Percentiles rank a stretch among this genome's conserved stretches.
Evolutionary conservation across 2,329 filamentous ascomycete species (phyloP).

Genomic region (Ceratocystis papillata): DNA sequence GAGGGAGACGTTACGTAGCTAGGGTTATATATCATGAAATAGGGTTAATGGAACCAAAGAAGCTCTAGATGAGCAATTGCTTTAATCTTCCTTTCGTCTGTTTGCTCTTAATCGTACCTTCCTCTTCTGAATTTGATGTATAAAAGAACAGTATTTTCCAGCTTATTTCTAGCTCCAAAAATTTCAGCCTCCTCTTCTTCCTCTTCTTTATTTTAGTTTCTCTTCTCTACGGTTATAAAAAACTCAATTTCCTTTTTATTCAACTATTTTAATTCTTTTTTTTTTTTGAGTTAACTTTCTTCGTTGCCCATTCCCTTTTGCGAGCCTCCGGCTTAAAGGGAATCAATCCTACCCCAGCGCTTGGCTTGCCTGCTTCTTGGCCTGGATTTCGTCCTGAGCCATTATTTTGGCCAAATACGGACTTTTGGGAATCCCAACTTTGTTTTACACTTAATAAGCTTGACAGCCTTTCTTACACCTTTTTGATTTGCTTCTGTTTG

Average conservation of each 20-base stretch:
- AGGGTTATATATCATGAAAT: slow-evolving; percentile 12
- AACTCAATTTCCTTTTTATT: neutral
- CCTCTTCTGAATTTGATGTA: neutral
- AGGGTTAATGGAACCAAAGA: neutral
- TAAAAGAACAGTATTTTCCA: neutral
- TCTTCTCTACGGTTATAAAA: neutral
- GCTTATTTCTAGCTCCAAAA: neutral
- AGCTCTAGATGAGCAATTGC: neutral
- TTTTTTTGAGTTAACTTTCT: slow-evolving; percentile 26
- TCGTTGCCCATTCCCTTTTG: neutral
- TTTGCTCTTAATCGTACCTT: neutral
- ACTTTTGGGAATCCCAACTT: neutral
- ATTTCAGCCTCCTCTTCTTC: neutral
- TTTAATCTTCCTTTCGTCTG: neutral
- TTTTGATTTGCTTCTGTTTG: neutral
- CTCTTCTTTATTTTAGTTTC: neutral
- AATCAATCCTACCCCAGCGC: neutral
- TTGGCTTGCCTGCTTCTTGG: neutral
- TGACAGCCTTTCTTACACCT: neutral
- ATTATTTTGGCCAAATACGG: slow-evolving; percentile 18
- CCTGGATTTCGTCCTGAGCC: slow-evolving; percentile 4
- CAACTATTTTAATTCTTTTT: neutral
- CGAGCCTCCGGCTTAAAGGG: too few relatives aligned
- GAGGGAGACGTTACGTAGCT: slow-evolving; percentile 19
- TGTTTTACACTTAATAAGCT: neutral